These are phyloP conservation scores for Austroboletus eburneus DNA, from an alignment of 768 basidiomycete genomes.

Conservation along the genomic window DNA sequence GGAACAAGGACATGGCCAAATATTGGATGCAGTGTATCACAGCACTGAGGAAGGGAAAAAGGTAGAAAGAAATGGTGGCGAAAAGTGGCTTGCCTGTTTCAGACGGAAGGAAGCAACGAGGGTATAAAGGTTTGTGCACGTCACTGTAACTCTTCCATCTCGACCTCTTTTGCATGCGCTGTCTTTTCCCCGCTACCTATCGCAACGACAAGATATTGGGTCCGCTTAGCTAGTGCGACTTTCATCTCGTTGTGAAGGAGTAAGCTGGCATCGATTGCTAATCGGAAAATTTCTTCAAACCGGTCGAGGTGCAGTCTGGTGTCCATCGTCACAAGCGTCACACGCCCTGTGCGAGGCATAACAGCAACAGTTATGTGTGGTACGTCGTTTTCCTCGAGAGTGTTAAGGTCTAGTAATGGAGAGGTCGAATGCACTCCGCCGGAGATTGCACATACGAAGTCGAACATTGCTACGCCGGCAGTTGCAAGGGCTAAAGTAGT, in stretches of 20 bases:
- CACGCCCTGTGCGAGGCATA: conserved; percentile 80
- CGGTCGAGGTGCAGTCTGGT: conserved; percentile 89
- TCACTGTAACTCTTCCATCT: conserved; percentile 37
- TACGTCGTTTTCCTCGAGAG: conserved; percentile 85
- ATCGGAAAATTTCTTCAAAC: conserved; percentile 82
- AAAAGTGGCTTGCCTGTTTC: conserved; percentile 93
- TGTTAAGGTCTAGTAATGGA: conserved; percentile 83
- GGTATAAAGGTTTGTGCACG: conserved; percentile 4
- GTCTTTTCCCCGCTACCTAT: conserved; percentile 47
- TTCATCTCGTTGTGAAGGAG: conserved; percentile 86
- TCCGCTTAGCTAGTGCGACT: conserved; percentile 58
- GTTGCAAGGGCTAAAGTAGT: conserved; percentile 88
- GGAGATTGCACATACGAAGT: conserved; percentile 88
- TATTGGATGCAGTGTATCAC: conserved; percentile 77
- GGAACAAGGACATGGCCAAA: conserved; percentile 67
- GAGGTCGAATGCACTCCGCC: conserved; percentile 81
- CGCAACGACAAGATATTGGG: conserved; percentile 55
- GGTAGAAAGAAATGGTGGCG: conserved; percentile 85
- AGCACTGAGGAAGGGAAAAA: conserved; percentile 97
- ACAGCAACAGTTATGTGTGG: conserved; percentile 87
- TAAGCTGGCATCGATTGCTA: conserved; percentile 73
- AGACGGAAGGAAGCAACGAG: conserved; percentile 45
- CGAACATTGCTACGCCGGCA: conserved; percentile 86
- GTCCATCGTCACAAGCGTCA: conserved; percentile 90
- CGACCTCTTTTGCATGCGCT: conserved; percentile 31